Evolutionary conservation across 768 basidiomycete genomes (phyloP).

Genomic region (Russula olivacea): DNA sequence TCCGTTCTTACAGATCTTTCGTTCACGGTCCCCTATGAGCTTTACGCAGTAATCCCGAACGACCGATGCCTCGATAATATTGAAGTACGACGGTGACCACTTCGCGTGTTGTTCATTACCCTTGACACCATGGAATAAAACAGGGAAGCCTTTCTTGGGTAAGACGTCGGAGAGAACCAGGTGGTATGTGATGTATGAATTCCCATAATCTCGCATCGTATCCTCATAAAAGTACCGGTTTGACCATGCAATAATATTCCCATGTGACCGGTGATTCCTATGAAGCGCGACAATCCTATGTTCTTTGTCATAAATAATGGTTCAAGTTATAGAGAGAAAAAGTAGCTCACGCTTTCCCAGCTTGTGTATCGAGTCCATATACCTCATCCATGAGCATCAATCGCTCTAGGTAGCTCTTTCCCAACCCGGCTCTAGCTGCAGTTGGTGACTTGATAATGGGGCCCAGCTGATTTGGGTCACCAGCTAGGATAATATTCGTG

Average conservation of each 20-base stretch:
- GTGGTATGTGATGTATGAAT: conserved; percentile 27
- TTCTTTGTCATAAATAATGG: conserved; percentile 4
- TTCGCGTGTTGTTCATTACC: conserved; percentile 34
- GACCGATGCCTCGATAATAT: conserved; percentile 34
- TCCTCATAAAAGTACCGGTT: conserved; percentile 42
- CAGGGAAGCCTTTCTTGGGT: conserved; percentile 28
- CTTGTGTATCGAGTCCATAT: conserved; percentile 28
- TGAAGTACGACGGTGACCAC: conserved; percentile 38
- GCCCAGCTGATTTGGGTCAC: conserved; percentile 36
- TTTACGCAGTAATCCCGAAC: conserved; percentile 33
- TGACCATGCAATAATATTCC: conserved; percentile 48
- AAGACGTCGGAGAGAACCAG: conserved; percentile 31
- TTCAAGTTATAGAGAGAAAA: not conserved
- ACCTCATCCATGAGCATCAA: conserved; percentile 31
- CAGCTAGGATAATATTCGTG: conserved; percentile 37
- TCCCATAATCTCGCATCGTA: conserved; percentile 32
- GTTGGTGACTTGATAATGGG: conserved; percentile 33
- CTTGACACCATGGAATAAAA: conserved; percentile 34
- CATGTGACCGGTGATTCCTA: conserved; percentile 23
- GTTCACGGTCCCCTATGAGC: conserved; percentile 28
- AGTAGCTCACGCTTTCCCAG: conserved; percentile 32
- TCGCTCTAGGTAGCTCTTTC: conserved; percentile 34
- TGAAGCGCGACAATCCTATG: conserved; percentile 22
- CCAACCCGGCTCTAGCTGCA: conserved; percentile 30
- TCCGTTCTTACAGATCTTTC: conserved; percentile 31